Evolutionary conservation across 106 monocot species (phyloP).

Genomic region (Triglochin maritima): DNA sequence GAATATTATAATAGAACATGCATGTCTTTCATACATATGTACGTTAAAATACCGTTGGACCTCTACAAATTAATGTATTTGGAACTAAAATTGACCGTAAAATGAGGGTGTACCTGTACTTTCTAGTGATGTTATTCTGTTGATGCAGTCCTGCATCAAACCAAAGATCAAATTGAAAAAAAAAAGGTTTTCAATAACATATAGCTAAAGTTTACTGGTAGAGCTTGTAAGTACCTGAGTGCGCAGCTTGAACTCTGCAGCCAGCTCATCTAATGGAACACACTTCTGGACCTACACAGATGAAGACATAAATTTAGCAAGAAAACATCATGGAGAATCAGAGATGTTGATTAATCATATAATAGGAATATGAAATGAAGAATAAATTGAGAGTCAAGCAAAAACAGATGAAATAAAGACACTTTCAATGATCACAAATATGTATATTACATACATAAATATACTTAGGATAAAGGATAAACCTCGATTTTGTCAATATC

Average conservation of each 20-base stretch:
- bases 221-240: slow-evolving; percentile 30
- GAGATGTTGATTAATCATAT: not conserved
- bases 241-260: slow-evolving; percentile 62
- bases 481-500: no score
- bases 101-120: slow-evolving; percentile 36
- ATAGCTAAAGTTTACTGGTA: not conserved
- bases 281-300: slow-evolving; percentile 57
- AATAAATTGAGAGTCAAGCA: not conserved
- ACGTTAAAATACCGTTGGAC: not conserved
- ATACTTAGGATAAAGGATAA: no score
- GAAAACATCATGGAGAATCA: not conserved
- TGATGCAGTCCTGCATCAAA: slow-evolving; percentile 77
- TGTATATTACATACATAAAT: not conserved
- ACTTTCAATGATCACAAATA: not conserved
- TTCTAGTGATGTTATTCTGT: slow-evolving; percentile 64
- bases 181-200: not conserved
- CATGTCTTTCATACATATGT: not conserved
- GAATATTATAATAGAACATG: not conserved
- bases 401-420: not conserved
- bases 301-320: slow-evolving; percentile 3
- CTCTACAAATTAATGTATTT: not conserved
- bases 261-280: slow-evolving; percentile 63
- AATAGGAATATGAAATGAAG: not conserved
- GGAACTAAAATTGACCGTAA: not conserved
- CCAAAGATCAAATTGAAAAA: not conserved